phyloP scores from a whole-genome alignment of 371 early-diverging fungal species.

The Coemansia sp. region DNA sequence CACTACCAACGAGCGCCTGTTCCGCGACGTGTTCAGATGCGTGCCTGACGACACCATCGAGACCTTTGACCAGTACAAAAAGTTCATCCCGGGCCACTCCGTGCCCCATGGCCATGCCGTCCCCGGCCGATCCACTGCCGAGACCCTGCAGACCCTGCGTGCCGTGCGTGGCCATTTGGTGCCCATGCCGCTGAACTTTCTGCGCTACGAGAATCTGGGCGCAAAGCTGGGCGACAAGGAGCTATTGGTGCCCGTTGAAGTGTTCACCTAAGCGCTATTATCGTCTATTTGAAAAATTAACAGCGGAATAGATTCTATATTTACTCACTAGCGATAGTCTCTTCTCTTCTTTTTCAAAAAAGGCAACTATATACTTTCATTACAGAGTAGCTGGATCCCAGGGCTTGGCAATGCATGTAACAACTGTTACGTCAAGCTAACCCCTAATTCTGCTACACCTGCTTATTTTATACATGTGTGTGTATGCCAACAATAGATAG shows the following conservation, averaged over 20 bases:
- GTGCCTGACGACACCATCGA: constrained; percentile 82
- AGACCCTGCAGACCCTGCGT: constrained; percentile 52
- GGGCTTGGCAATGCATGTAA: too few species aligned
- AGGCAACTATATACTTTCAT: too few species aligned
- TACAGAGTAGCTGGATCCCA: too few species aligned
- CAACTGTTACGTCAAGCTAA: too few species aligned
- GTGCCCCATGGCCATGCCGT: constrained; percentile 55
- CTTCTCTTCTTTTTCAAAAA: too few species aligned
- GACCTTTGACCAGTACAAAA: constrained; percentile 68
- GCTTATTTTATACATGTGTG: too few species aligned
- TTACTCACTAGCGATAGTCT: too few species aligned
- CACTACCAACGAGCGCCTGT: constrained; percentile 65
- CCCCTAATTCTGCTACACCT: too few species aligned
- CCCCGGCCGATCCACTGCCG: constrained; percentile 38
- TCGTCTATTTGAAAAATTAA: too few species aligned
- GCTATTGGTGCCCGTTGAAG: constrained; percentile 58
- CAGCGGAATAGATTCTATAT: background rate
- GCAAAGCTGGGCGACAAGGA: constrained; percentile 58
- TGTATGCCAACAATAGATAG: too few species aligned
- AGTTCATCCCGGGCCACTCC: constrained; percentile 57
- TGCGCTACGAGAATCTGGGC: constrained; percentile 68
- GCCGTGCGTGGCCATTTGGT: constrained; percentile 66
- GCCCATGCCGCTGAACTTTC: constrained; percentile 72
- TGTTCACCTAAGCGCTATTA: constrained; percentile 54
- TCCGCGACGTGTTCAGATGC: constrained; percentile 77